A percentile compares a stretch with the other conserved stretches of the same genome.
These are phyloP conservation scores for Sequoiadendron giganteum DNA, from an alignment of 75 land plant genomes.

Conservation along the genomic window DNA sequence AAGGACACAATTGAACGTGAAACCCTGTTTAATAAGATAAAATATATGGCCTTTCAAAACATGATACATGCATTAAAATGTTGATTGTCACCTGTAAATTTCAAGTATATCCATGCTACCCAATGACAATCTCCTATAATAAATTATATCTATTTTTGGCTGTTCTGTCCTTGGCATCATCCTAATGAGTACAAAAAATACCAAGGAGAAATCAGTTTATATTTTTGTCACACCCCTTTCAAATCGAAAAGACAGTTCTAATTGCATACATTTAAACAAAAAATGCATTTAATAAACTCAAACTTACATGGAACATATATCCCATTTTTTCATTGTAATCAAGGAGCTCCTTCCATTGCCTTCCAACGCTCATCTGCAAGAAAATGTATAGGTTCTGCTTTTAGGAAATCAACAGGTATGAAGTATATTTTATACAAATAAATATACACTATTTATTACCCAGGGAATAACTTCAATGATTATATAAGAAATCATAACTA, in stretches of 20 bases:
- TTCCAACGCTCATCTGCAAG: conserved; percentile 59
- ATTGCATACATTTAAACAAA: background rate
- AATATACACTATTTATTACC: background rate
- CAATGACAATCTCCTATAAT: background rate
- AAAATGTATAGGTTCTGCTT: background rate
- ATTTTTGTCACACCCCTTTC: background rate
- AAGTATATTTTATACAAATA: background rate
- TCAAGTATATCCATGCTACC: background rate
- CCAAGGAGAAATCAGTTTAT: background rate
- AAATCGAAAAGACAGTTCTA: background rate
- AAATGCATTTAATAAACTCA: background rate
- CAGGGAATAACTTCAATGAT: background rate
- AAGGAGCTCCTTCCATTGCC: conserved; percentile 66
- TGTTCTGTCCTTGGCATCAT: conserved; percentile 24
- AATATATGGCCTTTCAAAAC: background rate
- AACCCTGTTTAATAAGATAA: background rate
- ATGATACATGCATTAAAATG: background rate
- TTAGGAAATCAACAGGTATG: background rate
- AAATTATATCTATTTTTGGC: conserved; percentile 20
- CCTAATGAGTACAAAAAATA: conserved; percentile 13
- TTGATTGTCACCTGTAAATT: background rate
- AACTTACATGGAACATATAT: conserved; percentile 58
- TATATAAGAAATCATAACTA: background rate
- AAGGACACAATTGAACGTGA: background rate
- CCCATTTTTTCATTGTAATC: conserved; percentile 53